A percentile compares a stretch with the other conserved stretches of the same genome.
Evolutionary conservation across 805 yeast genomes (phyloP).

Genomic region (Wickerhamiella allomyrinae): DNA sequence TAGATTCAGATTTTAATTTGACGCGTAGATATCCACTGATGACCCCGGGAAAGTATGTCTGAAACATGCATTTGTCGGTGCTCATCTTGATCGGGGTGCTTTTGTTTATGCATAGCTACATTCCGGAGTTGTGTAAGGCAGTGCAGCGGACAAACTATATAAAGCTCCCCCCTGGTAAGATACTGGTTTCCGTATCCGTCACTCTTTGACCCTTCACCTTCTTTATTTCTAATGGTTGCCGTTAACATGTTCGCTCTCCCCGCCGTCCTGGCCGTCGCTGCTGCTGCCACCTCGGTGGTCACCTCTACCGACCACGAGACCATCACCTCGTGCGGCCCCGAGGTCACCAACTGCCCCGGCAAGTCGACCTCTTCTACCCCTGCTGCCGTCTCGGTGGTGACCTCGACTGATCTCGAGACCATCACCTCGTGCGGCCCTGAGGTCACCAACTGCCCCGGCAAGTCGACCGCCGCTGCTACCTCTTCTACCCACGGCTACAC

Average conservation of each 20-base stretch:
- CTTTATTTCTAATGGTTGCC: conserved; percentile 12
- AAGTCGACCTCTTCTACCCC: conserved; percentile 8
- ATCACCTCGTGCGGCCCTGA: conserved; percentile 33
- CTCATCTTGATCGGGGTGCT: too few species aligned
- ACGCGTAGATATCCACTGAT: too few species aligned
- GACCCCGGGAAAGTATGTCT: too few species aligned
- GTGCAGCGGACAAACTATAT: background rate
- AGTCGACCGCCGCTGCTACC: conserved; percentile 7
- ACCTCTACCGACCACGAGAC: conserved; percentile 29
- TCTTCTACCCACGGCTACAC: conserved; percentile 3
- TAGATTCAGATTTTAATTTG: too few species aligned
- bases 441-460: conserved; percentile 37
- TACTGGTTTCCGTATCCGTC: too few species aligned
- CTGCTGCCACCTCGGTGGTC: conserved; percentile 20
- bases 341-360: conserved; percentile 37
- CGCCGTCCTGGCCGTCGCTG: conserved; percentile 23
- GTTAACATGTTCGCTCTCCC: conserved; percentile 14
- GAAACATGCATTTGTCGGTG: too few species aligned
- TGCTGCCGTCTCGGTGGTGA: conserved; percentile 17
- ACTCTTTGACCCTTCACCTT: conserved; percentile 2
- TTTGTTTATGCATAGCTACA: too few species aligned
- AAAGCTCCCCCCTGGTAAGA: background rate
- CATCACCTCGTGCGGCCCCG: conserved; percentile 33
- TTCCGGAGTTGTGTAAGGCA: too few species aligned
- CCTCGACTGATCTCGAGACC: conserved; percentile 30